Base-by-base conservation (phyloP, 108 stramenopile genomes). In the Fragilariopsis cylindrus region DNA sequence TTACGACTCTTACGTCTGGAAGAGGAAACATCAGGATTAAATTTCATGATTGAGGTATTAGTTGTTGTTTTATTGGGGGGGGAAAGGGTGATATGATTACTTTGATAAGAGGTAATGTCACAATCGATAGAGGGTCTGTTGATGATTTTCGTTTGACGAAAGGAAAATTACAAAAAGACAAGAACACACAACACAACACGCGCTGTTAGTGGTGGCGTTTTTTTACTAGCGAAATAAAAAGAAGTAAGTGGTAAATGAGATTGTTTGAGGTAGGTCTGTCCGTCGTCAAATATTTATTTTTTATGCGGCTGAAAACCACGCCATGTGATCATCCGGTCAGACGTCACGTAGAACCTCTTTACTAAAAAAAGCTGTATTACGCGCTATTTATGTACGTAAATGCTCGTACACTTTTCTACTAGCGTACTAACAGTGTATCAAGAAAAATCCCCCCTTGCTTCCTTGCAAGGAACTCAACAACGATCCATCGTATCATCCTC, bases 1-100 rank as follows among this genome's bases (percentile, higher is more conserved):
- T 99, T 99, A 77, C 99, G 98, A 77, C 73, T 78, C 96, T 99
- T 99, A 57, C 99, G 89, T 65, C 99, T 94, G 75, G 91, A 92
- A 65, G 96, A 92, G 41, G 98, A 84, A 44, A 97, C 97, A 48
- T 88, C 72, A 40, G 88, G 60, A 42, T 83, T 89, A 87, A 88
- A 96, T 84, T 96, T 96, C 94, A 95, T 95, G n/a, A 66, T 79
- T 94, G 66, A 41, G 15, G 1, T 12, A 45, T 67, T 9, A 47
- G 13, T 67, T 53, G 52, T 53, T 21, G 21, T 21, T 21, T 21
- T 21, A 21, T 21, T 21, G 21, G 21, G 21, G 21, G 21, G 30
- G 30, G 30, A 30, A 30, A 30, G 30, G n/a, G 13, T 11, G 43
- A 41, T 41, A 19, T 63, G 62, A 63, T 63, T 44, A 63, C 62